These are phyloP conservation scores for Marchantia paleacea DNA, from an alignment of 225 moss, liverwort and hornwort species.

Conservation along the genomic window DNA sequence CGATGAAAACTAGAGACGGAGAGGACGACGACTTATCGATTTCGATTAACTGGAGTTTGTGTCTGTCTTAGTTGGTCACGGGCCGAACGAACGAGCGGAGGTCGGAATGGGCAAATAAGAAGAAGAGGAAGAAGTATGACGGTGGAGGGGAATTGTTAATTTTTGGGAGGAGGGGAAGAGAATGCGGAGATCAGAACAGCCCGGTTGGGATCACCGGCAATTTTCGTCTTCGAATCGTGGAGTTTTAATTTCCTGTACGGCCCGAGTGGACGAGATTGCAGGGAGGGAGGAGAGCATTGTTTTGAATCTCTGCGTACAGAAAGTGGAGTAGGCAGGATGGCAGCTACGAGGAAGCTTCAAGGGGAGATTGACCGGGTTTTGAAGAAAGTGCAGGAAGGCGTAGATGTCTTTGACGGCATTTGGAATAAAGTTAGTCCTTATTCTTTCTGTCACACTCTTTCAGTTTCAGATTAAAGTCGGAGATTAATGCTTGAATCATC, in stretches of 20 bases:
- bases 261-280: background rate
- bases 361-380: constrained; percentile 34
- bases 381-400: constrained; percentile 37
- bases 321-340: constrained; percentile 21
- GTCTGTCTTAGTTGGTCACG: too few species aligned
- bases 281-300: background rate
- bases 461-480: background rate
- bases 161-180: constrained; percentile 1
- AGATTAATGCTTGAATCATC: background rate
- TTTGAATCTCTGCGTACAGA: background rate
- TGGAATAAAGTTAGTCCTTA: constrained; percentile 30
- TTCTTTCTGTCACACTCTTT: background rate
- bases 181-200: constrained; percentile 19
- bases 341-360: constrained; percentile 34
- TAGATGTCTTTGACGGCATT: constrained; percentile 35
- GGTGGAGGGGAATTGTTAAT: background rate
- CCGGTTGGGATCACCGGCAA: constrained; percentile 8
- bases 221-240: background rate
- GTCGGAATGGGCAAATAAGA: background rate
- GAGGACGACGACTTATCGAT: background rate
- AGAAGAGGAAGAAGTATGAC: background rate
- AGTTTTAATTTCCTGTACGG: background rate
- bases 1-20: background rate
- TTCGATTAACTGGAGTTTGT: background rate
- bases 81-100: background rate